phyloP scores from a whole-genome alignment of 208 protist genomes.

The Leishmania turanica region DNA sequence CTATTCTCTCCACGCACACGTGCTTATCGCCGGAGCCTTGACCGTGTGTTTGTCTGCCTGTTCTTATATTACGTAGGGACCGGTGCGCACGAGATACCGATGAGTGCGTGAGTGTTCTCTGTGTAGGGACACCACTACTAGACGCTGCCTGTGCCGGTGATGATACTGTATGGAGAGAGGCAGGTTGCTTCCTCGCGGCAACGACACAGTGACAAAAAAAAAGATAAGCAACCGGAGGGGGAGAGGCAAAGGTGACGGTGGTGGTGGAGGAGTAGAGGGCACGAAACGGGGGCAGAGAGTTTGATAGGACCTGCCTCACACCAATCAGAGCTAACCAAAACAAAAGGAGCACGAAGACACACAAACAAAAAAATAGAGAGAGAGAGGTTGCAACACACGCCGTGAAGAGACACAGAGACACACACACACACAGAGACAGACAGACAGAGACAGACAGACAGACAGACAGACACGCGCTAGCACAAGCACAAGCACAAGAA shows the following conservation, averaged over 20 bases:
- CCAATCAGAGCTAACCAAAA: neutral
- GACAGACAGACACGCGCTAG: neutral
- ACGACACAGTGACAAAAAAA: neutral
- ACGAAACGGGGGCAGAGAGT: neutral
- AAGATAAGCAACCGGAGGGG: neutral
- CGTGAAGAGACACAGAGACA: neutral
- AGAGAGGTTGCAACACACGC: neutral
- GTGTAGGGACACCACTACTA: neutral
- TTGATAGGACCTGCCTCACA: neutral
- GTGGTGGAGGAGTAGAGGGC: neutral
- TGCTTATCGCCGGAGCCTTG: neutral
- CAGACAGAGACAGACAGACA: neutral
- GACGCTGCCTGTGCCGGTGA: neutral
- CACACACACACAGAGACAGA: neutral
- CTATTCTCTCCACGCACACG: neutral
- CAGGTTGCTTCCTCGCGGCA: neutral
- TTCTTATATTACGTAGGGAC: neutral
- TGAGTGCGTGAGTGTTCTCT: constrained; percentile 1
- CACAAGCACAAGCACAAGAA: constrained; percentile 1
- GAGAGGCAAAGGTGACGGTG: neutral
- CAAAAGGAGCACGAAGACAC: neutral
- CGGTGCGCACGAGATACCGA: neutral
- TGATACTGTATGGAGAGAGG: neutral
- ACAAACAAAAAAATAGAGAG: neutral
- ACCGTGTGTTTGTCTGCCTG: neutral